These are phyloP conservation scores for Biscutella laevigata DNA, from an alignment of 441 rosid genomes.

Conservation along the genomic window DNA sequence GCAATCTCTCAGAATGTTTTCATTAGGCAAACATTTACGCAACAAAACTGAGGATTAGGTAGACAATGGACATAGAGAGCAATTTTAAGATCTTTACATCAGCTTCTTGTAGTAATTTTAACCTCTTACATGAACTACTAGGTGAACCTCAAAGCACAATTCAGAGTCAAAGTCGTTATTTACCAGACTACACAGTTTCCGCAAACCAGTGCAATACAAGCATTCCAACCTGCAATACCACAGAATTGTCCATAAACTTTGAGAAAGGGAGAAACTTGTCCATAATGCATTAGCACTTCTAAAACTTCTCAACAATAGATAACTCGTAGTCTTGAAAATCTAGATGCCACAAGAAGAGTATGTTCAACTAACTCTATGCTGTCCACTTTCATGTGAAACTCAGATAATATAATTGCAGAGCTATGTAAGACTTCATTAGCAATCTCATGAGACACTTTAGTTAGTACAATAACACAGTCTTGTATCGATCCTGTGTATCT, in stretches of 20 bases:
- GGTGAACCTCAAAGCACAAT: not conserved
- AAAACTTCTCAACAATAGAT: not conserved
- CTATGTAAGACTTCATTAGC: not conserved
- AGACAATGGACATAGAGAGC: not conserved
- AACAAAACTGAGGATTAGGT: not conserved
- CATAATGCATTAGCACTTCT: not conserved
- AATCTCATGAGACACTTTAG: not conserved
- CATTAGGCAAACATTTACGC: not conserved
- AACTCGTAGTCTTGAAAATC: not conserved
- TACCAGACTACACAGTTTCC: slow-evolving; percentile 98
- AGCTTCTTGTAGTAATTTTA: not conserved
- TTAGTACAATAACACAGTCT: too few relatives aligned
- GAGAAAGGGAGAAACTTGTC: not conserved
- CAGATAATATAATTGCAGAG: not conserved
- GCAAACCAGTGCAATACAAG: slow-evolving; percentile 90
- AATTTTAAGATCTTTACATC: not conserved
- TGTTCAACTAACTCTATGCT: not conserved
- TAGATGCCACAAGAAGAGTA: not conserved
- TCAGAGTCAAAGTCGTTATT: slow-evolving; percentile 22
- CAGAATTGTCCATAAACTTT: not conserved
- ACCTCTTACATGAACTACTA: not conserved
- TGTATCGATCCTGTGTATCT: not conserved
- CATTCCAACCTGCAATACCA: slow-evolving; percentile 84
- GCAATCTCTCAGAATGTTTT: not conserved
- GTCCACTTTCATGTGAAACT: not conserved